phyloP scores from a whole-genome alignment of 2,329 filamentous ascomycete species.

The Nemania sp. region DNA sequence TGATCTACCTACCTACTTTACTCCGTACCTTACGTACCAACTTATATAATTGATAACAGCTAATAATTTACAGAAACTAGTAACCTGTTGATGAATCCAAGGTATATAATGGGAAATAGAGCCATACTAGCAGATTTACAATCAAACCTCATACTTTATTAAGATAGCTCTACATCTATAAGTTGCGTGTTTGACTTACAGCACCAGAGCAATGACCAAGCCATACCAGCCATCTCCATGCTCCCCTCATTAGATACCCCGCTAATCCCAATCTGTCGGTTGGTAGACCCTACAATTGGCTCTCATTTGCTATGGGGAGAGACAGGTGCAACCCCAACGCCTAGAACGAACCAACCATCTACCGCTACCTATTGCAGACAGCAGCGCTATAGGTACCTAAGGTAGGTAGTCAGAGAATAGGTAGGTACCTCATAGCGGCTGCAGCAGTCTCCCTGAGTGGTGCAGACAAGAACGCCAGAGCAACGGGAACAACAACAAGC shows the following conservation, averaged over 20 bases:
- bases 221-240: constrained; percentile 11
- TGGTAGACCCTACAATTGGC: constrained; percentile 9
- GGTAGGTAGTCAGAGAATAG: no score
- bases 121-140: no score
- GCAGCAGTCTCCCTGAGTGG: constrained; percentile 7
- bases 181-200: no score
- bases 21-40: no score
- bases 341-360: constrained; percentile 20
- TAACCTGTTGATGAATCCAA: no score
- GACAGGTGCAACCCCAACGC: constrained; percentile 37
- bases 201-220: not conserved
- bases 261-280: constrained; percentile 28
- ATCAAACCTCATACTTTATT: no score
- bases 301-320: constrained; percentile 30
- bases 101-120: no score
- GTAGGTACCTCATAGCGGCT: constrained; percentile 6
- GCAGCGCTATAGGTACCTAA: not conserved
- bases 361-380: not conserved
- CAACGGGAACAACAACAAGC: constrained; percentile 4
- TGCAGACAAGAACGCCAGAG: not conserved
- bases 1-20: no score
- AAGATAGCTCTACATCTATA: no score
- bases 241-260: constrained; percentile 15
- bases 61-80: not conserved
- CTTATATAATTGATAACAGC: no score